phyloP scores from a whole-genome alignment of 768 basidiomycete species.

The Rhodotorula toruloides region DNA sequence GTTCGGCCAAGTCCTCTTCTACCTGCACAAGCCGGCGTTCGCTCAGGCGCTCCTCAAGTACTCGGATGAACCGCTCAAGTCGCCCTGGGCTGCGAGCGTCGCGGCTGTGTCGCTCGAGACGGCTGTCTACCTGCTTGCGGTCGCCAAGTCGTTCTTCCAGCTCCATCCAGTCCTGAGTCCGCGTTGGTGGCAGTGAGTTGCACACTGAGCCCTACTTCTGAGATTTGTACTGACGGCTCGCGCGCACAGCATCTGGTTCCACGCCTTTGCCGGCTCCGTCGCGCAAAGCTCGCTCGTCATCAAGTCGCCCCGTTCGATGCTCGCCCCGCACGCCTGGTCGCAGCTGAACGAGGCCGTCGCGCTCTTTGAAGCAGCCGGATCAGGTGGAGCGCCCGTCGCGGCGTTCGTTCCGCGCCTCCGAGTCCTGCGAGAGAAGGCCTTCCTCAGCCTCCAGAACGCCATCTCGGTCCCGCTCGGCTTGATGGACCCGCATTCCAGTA shows the following conservation, averaged over 20 bases:
- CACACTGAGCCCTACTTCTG: neutral
- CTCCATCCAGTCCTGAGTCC: slow-evolving; percentile 10
- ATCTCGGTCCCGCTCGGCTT: slow-evolving; percentile 18
- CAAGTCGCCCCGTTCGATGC: slow-evolving; percentile 15
- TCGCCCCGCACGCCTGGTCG: slow-evolving; percentile 29
- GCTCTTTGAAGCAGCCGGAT: slow-evolving; percentile 13
- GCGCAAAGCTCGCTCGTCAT: slow-evolving; percentile 23
- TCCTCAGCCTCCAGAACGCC: slow-evolving; percentile 8
- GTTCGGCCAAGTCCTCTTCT: slow-evolving; percentile 24
- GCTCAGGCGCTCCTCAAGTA: slow-evolving; percentile 17
- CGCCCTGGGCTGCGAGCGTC: slow-evolving; percentile 18
- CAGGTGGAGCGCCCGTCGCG: slow-evolving; percentile 23
- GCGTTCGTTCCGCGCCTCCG: slow-evolving; percentile 25
- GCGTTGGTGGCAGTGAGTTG: slow-evolving; percentile 32
- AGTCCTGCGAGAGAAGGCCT: slow-evolving; percentile 24
- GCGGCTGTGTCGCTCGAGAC: slow-evolving; percentile 31
- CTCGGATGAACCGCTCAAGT: slow-evolving; percentile 27
- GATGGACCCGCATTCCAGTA: neutral
- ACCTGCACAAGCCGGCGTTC: slow-evolving; percentile 31
- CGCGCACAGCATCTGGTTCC: slow-evolving; percentile 21
- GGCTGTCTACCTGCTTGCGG: slow-evolving; percentile 23
- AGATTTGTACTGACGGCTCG: neutral
- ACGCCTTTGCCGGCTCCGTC: slow-evolving; percentile 27
- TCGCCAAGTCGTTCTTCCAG: slow-evolving; percentile 20
- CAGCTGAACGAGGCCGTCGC: slow-evolving; percentile 27